Conservation (phyloP, 2,329 filamentous ascomycete species). For the Colletotrichum limetticola region DNA sequence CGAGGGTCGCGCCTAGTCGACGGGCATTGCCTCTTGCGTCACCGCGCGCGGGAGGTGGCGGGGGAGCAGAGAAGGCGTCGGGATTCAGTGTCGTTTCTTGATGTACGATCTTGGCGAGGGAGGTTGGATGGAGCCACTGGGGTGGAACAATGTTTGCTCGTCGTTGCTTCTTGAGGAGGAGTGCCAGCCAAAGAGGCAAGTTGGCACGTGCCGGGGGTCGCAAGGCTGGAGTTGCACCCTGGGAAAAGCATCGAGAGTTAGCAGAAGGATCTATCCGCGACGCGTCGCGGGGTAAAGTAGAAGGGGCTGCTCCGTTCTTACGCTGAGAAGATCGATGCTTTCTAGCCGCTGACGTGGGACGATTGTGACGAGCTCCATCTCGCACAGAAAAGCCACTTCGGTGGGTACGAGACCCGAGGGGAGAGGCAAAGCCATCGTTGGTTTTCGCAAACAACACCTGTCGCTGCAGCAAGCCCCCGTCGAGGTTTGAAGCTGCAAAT, state of each 20-base stretch:
- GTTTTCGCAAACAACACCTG: background rate
- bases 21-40: constrained; percentile 57
- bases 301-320: constrained; percentile 59
- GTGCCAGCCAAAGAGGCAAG: constrained; percentile 92
- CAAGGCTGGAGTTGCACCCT: constrained; percentile 83
- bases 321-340: constrained; percentile 83
- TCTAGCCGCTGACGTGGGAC: constrained; percentile 92
- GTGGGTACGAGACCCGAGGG: constrained; percentile 76
- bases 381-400: constrained; percentile 93
- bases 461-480: constrained; percentile 2
- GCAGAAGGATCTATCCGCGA: background rate
- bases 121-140: constrained; percentile 83
- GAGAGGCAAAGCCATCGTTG: constrained; percentile 60
- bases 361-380: constrained; percentile 96
- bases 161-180: constrained; percentile 93
- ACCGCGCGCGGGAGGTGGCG: constrained; percentile 68
- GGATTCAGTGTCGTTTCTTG: constrained; percentile 80
- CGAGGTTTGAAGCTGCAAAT: background rate
- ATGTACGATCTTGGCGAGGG: constrained; percentile 81
- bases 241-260: constrained; percentile 24
- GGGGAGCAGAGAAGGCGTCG: constrained; percentile 80
- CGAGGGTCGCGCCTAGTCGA: constrained; percentile 41
- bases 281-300: constrained; percentile 18
- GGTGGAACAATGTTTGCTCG: constrained; percentile 94
- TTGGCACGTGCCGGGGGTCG: constrained; percentile 83